Conservation (phyloP, 257 asterid species). For the Forsythia viridissima region DNA sequence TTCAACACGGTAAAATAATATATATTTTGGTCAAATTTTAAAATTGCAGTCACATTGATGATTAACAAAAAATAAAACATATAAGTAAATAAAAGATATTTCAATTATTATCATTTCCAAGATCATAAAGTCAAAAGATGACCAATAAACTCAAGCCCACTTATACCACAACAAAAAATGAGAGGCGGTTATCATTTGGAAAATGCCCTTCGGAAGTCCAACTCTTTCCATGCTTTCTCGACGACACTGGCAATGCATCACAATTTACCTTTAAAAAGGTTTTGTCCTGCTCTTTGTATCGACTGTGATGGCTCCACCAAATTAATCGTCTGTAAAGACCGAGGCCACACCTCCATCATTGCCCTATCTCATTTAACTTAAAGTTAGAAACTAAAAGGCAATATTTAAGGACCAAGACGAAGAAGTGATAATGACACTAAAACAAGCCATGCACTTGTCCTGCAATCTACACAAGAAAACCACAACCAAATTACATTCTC, state of each 20-base stretch:
- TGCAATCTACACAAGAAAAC: slow-evolving; percentile 6
- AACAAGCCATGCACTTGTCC: slow-evolving; percentile 3
- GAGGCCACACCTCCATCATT: slow-evolving; percentile 91
- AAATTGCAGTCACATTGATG: too few relatives aligned
- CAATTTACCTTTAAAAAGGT: slow-evolving; percentile 65
- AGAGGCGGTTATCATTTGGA: neutral
- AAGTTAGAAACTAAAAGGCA: neutral
- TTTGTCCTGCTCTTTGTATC: slow-evolving; percentile 92
- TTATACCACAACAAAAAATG: neutral
- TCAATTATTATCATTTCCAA: too few relatives aligned
- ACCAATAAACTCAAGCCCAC: slow-evolving; percentile 3
- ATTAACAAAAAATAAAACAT: too few relatives aligned
- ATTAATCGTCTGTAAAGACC: slow-evolving; percentile 59
- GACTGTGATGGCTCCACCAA: slow-evolving; percentile 97
- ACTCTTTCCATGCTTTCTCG: neutral
- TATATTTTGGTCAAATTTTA: too few relatives aligned
- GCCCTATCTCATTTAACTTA: slow-evolving; percentile 56
- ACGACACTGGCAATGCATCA: neutral
- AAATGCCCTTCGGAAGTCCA: slow-evolving; percentile 6
- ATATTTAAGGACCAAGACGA: neutral
- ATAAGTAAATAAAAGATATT: too few relatives aligned
- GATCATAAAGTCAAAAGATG: neutral
- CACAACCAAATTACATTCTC: slow-evolving; percentile 33
- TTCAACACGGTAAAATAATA: too few relatives aligned
- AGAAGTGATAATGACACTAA: neutral